These are phyloP conservation scores for Rhizopus sp. DNA, from an alignment of 371 early-diverging fungal genomes.

Conservation along the genomic window DNA sequence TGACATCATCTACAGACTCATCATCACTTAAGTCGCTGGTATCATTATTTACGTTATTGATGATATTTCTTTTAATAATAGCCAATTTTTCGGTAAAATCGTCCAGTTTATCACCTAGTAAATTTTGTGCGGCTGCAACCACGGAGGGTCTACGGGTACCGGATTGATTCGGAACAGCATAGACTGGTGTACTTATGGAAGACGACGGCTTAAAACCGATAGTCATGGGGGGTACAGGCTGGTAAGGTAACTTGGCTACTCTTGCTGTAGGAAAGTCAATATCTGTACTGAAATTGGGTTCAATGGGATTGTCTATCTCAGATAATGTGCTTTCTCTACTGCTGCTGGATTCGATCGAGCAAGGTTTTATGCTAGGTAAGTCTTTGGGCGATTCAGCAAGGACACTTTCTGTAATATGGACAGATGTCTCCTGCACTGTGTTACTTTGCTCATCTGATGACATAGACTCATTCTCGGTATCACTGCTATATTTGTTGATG, in stretches of 20 bases:
- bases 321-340: background rate
- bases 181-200: background rate
- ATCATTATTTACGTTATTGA: conserved; percentile 35
- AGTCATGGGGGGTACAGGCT: conserved; percentile 11
- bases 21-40: conserved; percentile 27
- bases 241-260: conserved; percentile 10
- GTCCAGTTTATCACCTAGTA: conserved; percentile 44
- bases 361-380: no score
- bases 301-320: background rate
- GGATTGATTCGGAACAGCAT: background rate
- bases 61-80: conserved; percentile 46
- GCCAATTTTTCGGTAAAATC: conserved; percentile 49
- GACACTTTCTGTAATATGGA: no score
- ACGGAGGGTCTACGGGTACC: conserved; percentile 23
- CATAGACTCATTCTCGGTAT: no score
- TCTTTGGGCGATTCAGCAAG: no score
- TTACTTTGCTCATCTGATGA: no score
- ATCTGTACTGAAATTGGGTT: background rate
- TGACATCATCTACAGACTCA: conserved; percentile 1
- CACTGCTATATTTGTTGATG: background rate
- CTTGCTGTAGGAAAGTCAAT: conserved; percentile 13
- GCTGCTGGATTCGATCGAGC: background rate
- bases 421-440: no score
- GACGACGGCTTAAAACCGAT: background rate
- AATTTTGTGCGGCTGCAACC: conserved; percentile 32